Conservation (phyloP, 805 yeast genomes). For the Pichia phayaonensis region DNA sequence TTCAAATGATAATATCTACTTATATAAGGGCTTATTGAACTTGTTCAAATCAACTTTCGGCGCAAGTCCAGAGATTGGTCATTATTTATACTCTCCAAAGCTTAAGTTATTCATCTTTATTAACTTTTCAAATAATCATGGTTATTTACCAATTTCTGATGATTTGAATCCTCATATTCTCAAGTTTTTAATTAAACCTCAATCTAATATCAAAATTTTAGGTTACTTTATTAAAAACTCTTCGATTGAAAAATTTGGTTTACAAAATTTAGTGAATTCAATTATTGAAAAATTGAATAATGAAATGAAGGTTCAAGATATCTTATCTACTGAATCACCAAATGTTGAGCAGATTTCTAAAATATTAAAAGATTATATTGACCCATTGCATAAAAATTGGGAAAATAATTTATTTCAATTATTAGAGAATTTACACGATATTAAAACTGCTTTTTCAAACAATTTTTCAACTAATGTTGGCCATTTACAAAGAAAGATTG, state of each 20-base stretch:
- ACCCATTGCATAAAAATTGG: neutral
- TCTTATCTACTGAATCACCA: neutral
- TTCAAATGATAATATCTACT: neutral
- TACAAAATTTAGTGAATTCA: neutral
- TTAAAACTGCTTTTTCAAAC: constrained; percentile 1
- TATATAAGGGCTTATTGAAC: neutral
- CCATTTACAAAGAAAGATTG: neutral
- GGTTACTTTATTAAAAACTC: constrained; percentile 9
- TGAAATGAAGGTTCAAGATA: neutral
- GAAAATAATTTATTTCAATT: neutral
- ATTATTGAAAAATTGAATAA: neutral
- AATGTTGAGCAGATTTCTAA: neutral
- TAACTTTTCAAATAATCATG: neutral
- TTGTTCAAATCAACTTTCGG: neutral
- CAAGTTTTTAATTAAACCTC: neutral
- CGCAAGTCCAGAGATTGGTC: neutral
- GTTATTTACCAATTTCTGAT: neutral
- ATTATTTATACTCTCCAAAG: constrained; percentile 10
- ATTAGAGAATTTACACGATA: neutral
- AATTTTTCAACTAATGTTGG: neutral
- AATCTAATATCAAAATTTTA: neutral
- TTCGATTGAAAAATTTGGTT: neutral
- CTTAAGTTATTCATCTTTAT: constrained; percentile 3
- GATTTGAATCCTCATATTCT: neutral
- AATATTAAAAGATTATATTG: neutral